Base-by-base conservation (phyloP, 371 early-diverging fungal genomes). In the Syncephalastrum contaminatum region DNA sequence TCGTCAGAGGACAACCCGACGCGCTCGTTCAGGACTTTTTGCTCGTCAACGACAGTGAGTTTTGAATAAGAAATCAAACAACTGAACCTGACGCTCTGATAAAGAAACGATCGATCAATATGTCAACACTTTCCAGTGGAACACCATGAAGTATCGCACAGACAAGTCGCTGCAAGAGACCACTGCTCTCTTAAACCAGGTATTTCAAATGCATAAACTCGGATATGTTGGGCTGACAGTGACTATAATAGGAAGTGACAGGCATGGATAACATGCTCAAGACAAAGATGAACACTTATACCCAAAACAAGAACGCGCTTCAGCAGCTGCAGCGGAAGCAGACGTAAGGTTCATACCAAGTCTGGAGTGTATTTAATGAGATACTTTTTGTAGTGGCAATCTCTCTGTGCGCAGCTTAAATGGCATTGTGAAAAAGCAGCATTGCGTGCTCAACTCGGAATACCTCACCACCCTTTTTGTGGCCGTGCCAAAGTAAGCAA, bases 71-170 rank as follows among this genome's bases (percentile, higher is more conserved):
- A 47, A n/a, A 13, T 25, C 36, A 45, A 15, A 19, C n/a, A 45
- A 30, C 43, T 6, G 10, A 45, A 20, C 7, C 48, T 48, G 25
- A 45, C 18, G 18, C 8, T 43, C 5, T n/a, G 36, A 20, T 45
- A 27, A 67, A 92, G 91, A 90, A 73, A 63, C 85, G 52, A 80
- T 94, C 25, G 94, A 93, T 61, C 80, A 88, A 48, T 96, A 88
- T 58, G 67, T 96, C 22, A 83, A 84, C 56, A 76, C 87, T 18
- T 96, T 96, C 62, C 79, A 86, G 48, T 97, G 98, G 98, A 93
- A 96, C 69, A 85, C 87, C n/a, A 88, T 93, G 87, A 96, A 95
- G 72, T 97, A 94, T 69, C 84, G 98, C 50, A 84, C 89, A 0
- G 98, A 97, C 72, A 90, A 91, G 70, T 81, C 93, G 8, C 73